phyloP scores from a whole-genome alignment of 371 early-diverging fungal species.

The Capillidium rhysosporum region DNA sequence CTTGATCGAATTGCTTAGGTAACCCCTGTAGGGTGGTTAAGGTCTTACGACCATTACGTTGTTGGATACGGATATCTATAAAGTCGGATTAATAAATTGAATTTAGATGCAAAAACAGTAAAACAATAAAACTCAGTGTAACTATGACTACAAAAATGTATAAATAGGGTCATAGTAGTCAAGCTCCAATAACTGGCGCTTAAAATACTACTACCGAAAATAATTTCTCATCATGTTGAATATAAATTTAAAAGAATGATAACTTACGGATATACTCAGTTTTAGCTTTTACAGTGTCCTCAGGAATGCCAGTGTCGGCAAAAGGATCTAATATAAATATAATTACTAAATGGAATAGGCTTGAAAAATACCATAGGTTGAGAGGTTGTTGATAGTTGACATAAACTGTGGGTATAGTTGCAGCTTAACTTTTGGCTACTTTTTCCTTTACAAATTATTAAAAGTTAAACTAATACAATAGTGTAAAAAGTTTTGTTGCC shows the following conservation, averaged over 20 bases:
- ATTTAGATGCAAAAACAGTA: not conserved
- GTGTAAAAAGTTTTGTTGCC: no score
- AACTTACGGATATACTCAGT: slow-evolving; percentile 3
- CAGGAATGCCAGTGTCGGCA: slow-evolving; percentile 3
- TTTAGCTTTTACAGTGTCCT: not conserved
- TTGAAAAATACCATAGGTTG: not conserved
- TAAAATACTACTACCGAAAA: not conserved
- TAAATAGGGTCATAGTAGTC: not conserved
- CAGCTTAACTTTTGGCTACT: no score
- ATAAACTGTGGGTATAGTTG: not conserved
- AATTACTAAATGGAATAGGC: not conserved
- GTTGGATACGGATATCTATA: slow-evolving; percentile 89
- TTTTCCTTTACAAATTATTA: no score
- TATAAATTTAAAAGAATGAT: not conserved
- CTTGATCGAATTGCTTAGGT: slow-evolving; percentile 72
- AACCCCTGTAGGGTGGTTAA: slow-evolving; percentile 22
- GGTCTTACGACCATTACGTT: slow-evolving; percentile 93
- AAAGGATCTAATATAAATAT: slow-evolving; percentile 2
- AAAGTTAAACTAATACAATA: no score
- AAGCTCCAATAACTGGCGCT: not conserved
- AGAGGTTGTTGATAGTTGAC: slow-evolving; percentile 3
- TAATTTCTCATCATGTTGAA: not conserved
- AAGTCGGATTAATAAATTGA: not conserved
- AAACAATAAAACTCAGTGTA: slow-evolving; percentile 5
- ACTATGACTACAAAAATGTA: slow-evolving; percentile 6